These are phyloP conservation scores for Begonia masoniana DNA, from an alignment of 306 rosid genomes.

Conservation along the genomic window DNA sequence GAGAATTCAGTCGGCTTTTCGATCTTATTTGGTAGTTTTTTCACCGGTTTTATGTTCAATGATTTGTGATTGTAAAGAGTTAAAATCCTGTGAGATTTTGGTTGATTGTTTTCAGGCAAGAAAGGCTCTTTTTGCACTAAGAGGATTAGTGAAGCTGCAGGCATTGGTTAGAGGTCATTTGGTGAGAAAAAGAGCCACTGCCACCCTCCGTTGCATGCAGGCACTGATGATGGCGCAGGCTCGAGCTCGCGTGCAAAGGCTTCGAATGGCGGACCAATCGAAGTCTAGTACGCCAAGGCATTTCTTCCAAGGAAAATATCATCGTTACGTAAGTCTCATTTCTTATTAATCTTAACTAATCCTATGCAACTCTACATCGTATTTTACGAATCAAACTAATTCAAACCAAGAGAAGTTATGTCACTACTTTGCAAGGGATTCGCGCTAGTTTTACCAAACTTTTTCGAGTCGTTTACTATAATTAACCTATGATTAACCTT, in stretches of 20 bases:
- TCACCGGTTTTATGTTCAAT: too few relatives aligned
- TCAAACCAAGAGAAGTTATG: slow-evolving; percentile 19
- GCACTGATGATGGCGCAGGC: slow-evolving; percentile 85
- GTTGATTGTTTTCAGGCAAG: slow-evolving; percentile 47
- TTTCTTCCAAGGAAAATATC: slow-evolving; percentile 30
- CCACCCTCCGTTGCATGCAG: slow-evolving; percentile 74
- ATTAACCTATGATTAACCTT: neutral
- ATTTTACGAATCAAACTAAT: slow-evolving; percentile 2
- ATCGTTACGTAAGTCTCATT: slow-evolving; percentile 14
- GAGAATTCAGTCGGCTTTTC: slow-evolving; percentile 64
- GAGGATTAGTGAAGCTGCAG: slow-evolving; percentile 83
- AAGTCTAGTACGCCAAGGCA: slow-evolving; percentile 21
- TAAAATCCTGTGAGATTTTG: too few relatives aligned
- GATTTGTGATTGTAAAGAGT: too few relatives aligned
- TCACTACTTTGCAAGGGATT: too few relatives aligned
- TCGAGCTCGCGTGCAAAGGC: slow-evolving; percentile 76
- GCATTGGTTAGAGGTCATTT: slow-evolving; percentile 88
- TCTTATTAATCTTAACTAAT: too few relatives aligned
- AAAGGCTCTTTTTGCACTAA: slow-evolving; percentile 73
- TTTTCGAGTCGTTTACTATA: neutral
- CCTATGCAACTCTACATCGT: too few relatives aligned
- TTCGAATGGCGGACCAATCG: slow-evolving; percentile 34
- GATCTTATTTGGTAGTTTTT: slow-evolving; percentile 59
- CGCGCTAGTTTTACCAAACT: too few relatives aligned
- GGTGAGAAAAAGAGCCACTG: slow-evolving; percentile 75